These are phyloP conservation scores for Leccinum subgranulosum DNA, from an alignment of 768 basidiomycete genomes.

Conservation along the genomic window DNA sequence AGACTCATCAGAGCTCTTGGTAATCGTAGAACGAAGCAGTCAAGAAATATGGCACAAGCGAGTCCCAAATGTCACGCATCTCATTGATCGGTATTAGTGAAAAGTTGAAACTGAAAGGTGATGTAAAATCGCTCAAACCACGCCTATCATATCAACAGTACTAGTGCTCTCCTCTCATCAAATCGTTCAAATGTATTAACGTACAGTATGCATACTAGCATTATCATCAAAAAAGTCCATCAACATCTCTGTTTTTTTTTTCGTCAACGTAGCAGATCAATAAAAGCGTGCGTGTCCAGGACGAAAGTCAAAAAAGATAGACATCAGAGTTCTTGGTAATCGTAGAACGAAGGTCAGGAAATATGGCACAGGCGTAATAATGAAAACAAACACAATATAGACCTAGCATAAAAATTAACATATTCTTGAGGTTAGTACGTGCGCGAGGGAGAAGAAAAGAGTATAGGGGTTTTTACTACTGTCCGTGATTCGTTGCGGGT, in stretches of 20 bases:
- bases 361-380: neutral
- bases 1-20: neutral
- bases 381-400: neutral
- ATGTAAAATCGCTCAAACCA: neutral
- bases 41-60: too few species aligned
- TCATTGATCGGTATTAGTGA: neutral
- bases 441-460: neutral
- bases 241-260: neutral
- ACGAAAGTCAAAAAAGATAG: neutral
- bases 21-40: too few species aligned
- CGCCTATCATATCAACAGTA: neutral
- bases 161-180: neutral
- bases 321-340: neutral
- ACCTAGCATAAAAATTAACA: neutral
- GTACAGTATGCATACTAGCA: neutral
- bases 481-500: slow-evolving; percentile 20
- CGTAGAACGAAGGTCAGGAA: neutral
- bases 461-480: neutral
- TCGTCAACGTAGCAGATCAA: neutral
- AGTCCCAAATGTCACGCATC: neutral
- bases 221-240: neutral
- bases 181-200: neutral
- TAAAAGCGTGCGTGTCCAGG: neutral
- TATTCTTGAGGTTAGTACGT: neutral
- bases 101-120: neutral